Evolutionary conservation across 345 rosid genomes (phyloP).

Genomic region (Gynandropsis gynandra): DNA sequence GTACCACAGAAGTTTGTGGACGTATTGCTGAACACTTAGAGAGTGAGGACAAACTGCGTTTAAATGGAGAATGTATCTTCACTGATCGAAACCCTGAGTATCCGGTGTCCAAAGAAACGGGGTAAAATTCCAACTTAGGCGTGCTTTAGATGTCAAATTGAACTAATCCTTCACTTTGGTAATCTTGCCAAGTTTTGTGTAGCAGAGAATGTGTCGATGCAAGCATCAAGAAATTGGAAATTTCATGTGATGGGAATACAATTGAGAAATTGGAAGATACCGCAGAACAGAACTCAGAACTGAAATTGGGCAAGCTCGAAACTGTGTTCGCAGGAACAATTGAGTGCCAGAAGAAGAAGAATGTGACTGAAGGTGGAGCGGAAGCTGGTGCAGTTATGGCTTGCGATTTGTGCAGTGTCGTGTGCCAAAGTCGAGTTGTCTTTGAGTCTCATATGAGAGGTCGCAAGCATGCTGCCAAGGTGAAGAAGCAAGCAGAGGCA

Average conservation of each 20-base stretch:
- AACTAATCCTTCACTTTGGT: slow-evolving; percentile 5
- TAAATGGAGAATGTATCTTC: slow-evolving; percentile 7
- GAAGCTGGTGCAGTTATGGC: too few species aligned
- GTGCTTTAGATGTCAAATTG: background rate
- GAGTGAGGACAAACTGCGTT: too few species aligned
- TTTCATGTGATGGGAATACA: slow-evolving; percentile 8
- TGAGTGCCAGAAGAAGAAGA: background rate
- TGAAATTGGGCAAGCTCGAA: background rate
- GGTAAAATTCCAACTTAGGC: slow-evolving; percentile 11
- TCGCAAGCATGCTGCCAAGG: slow-evolving; percentile 14
- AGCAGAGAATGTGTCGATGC: slow-evolving; percentile 21
- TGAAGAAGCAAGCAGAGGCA: slow-evolving; percentile 11
- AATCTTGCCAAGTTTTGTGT: too few species aligned
- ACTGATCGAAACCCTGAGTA: slow-evolving; percentile 11
- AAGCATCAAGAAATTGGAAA: slow-evolving; percentile 9
- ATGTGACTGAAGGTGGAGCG: too few species aligned
- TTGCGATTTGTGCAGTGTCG: too few species aligned
- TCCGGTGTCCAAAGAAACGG: background rate
- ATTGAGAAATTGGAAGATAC: slow-evolving; percentile 7
- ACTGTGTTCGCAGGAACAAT: background rate
- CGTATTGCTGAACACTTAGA: too few species aligned
- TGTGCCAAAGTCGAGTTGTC: too few species aligned
- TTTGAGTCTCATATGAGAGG: too few species aligned
- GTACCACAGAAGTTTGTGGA: background rate
- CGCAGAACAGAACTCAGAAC: slow-evolving; percentile 4